Evolutionary conservation across 2,329 filamentous ascomycete species (phyloP).

Genomic region (Trichoderma gracile): DNA sequence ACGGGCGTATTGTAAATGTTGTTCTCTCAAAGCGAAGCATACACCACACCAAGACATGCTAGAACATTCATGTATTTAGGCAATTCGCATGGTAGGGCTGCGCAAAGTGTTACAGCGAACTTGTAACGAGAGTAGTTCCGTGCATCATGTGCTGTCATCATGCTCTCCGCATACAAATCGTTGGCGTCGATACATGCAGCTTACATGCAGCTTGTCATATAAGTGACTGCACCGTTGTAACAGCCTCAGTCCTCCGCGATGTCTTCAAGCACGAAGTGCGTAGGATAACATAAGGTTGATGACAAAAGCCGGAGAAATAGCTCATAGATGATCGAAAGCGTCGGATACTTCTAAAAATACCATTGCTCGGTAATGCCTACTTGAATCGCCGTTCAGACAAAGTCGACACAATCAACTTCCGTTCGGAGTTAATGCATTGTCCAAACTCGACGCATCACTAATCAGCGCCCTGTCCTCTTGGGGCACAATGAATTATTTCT

Average conservation of each 20-base stretch:
- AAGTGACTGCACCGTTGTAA: not conserved
- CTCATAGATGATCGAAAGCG: not conserved
- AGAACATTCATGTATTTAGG: not conserved
- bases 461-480: no score
- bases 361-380: not conserved
- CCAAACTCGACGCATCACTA: no score
- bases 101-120: no score
- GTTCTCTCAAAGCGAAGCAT: no score
- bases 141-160: no score
- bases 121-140: not conserved
- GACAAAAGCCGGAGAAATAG: no score
- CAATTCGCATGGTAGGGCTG: not conserved
- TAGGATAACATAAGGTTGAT: not conserved
- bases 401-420: not conserved
- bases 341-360: not conserved
- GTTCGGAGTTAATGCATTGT: not conserved
- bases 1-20: no score
- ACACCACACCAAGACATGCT: no score
- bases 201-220: not conserved
- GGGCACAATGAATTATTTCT: no score
- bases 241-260: no score
- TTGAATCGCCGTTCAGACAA: not conserved
- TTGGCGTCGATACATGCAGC: not conserved
- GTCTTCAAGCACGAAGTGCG: not conserved
- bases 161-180: no score